phyloP scores from a whole-genome alignment of 2,329 filamentous ascomycete genomes.

The Tothia fuscella region DNA sequence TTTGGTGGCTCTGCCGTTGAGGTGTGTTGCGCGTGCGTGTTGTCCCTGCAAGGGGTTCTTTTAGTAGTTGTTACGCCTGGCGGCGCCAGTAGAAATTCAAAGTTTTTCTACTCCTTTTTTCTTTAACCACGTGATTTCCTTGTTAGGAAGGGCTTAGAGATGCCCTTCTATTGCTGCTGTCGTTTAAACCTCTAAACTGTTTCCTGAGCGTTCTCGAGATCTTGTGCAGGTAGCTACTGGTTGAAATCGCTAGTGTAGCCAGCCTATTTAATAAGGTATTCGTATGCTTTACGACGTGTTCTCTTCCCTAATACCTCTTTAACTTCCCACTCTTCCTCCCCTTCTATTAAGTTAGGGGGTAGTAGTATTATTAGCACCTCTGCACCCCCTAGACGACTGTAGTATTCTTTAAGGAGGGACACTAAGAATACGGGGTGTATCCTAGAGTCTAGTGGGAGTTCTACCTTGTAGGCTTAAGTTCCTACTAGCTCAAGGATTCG shows the following conservation, averaged over 20 bases:
- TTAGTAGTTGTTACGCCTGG: too few species aligned
- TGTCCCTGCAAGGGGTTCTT: too few species aligned
- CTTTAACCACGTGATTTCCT: too few species aligned
- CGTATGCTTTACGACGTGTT: not conserved
- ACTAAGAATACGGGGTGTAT: not conserved
- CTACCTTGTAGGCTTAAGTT: not conserved
- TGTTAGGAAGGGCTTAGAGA: too few species aligned
- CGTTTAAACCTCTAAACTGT: not conserved
- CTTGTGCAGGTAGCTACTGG: not conserved
- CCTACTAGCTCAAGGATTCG: not conserved
- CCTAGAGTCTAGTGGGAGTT: not conserved
- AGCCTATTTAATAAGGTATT: not conserved
- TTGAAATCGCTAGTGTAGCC: not conserved
- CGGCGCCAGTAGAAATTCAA: too few species aligned
- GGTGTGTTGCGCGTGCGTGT: too few species aligned
- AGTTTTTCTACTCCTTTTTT: too few species aligned
- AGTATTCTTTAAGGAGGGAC: not conserved
- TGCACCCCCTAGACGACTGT: not conserved
- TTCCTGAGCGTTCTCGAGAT: not conserved
- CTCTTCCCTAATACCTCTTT: not conserved
- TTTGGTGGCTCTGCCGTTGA: too few species aligned
- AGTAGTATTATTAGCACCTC: conserved; percentile 2
- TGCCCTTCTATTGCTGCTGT: too few species aligned
- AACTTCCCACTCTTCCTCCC: conserved; percentile 1
- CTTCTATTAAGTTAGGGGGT: not conserved